Percentiles rank a stretch among this genome's conserved stretches.
These are phyloP conservation scores for Neocatenulostroma microsporum DNA, from an alignment of 2,329 filamentous ascomycete species.

Conservation along the genomic window DNA sequence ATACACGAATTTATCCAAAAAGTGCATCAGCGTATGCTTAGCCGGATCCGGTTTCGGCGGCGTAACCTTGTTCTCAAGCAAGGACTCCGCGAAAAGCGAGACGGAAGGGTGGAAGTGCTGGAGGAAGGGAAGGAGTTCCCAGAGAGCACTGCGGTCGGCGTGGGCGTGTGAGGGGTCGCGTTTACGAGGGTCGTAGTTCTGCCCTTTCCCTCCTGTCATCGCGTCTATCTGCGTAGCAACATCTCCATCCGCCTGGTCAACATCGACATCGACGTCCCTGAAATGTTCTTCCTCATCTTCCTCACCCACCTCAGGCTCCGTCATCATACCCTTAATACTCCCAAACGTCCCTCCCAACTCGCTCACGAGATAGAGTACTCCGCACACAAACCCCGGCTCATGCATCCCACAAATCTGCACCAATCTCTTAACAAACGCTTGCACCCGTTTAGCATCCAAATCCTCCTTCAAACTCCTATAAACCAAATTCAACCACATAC, in stretches of 20 bases:
- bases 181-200: slow-evolving; percentile 84
- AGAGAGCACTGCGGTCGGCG: slow-evolving; percentile 85
- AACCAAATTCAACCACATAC: slow-evolving; percentile 86
- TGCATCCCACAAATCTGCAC: slow-evolving; percentile 81
- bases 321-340: slow-evolving; percentile 67
- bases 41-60: slow-evolving; percentile 84
- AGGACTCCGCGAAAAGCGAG: slow-evolving; percentile 65
- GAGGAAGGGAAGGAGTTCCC: slow-evolving; percentile 78
- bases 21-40: slow-evolving; percentile 85
- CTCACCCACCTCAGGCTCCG: slow-evolving; percentile 70
- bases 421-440: slow-evolving; percentile 91
- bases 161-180: slow-evolving; percentile 86
- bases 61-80: slow-evolving; percentile 63
- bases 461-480: slow-evolving; percentile 85
- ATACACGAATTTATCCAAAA: slow-evolving; percentile 98
- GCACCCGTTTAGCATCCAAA: slow-evolving; percentile 80
- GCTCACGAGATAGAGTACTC: slow-evolving; percentile 79
- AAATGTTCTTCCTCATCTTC: slow-evolving; percentile 65
- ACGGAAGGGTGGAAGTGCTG: slow-evolving; percentile 92
- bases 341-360: slow-evolving; percentile 75
- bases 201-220: too few relatives aligned
- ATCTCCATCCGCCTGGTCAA: slow-evolving; percentile 52
- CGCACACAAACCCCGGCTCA: slow-evolving; percentile 86
- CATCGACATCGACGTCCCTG: too few relatives aligned
- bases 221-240: too few relatives aligned